Evolutionary conservation across 768 basidiomycete genomes (phyloP).

Genomic region (Candolleomyces aberdarensis): DNA sequence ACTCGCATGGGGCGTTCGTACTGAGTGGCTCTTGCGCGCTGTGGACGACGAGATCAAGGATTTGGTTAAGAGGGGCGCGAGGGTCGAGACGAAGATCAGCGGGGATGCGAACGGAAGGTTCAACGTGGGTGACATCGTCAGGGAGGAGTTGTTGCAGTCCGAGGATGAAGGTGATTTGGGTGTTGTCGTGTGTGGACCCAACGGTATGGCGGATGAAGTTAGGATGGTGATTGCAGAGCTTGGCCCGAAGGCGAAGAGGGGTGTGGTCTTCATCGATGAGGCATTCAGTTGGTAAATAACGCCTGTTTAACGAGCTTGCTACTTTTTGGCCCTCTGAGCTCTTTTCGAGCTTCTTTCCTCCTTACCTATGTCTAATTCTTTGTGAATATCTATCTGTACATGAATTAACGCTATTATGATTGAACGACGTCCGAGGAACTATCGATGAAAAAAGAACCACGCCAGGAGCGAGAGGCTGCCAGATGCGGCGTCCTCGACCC

Average conservation of each 20-base stretch:
- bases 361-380: too few relatives aligned
- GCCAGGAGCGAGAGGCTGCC: too few relatives aligned
- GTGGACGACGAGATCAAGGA: background rate
- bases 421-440: too few relatives aligned
- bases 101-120: background rate
- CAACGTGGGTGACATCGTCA: slow-evolving; percentile 1
- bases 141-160: slow-evolving; percentile 1
- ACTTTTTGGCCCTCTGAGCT: too few relatives aligned
- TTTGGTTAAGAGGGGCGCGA: background rate
- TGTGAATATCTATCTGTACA: too few relatives aligned
- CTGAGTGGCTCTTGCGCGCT: slow-evolving; percentile 1
- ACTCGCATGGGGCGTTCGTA: slow-evolving; percentile 7
- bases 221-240: slow-evolving; percentile 2
- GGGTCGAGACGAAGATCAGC: background rate
- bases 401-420: too few relatives aligned
- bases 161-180: slow-evolving; percentile 5
- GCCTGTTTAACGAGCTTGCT: background rate
- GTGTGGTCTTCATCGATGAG: slow-evolving; percentile 10
- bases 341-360: too few relatives aligned
- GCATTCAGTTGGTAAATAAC: slow-evolving; percentile 8
- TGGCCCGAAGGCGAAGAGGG: slow-evolving; percentile 9
- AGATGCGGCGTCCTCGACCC: too few relatives aligned
- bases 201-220: slow-evolving; percentile 9
- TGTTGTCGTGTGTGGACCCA: slow-evolving; percentile 9
- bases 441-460: too few relatives aligned